phyloP scores from a whole-genome alignment of 805 yeast species.

The Metschnikowia similis region DNA sequence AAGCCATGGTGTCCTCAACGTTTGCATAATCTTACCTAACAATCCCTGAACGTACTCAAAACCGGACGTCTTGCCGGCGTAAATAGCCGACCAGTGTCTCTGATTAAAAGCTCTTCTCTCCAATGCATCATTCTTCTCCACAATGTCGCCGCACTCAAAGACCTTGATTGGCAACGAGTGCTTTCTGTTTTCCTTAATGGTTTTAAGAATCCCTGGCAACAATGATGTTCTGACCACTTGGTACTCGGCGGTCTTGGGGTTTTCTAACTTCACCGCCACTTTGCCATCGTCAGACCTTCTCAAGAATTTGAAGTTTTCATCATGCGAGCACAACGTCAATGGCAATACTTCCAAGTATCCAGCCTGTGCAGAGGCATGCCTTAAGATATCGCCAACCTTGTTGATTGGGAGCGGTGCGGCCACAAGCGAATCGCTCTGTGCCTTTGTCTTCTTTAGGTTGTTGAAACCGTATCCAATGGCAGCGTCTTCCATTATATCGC shows the following conservation, averaged over 20 bases:
- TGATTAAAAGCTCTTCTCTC: slow-evolving; percentile 91
- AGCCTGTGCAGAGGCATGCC: slow-evolving; percentile 87
- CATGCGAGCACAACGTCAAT: slow-evolving; percentile 90
- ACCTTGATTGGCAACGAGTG: slow-evolving; percentile 93
- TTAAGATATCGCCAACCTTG: slow-evolving; percentile 83
- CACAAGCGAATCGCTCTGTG: slow-evolving; percentile 72
- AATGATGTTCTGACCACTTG: slow-evolving; percentile 96
- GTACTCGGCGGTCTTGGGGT: slow-evolving; percentile 95
- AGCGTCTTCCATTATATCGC: slow-evolving; percentile 98
- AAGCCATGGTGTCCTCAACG: slow-evolving; percentile 85
- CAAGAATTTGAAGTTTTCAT: slow-evolving; percentile 89
- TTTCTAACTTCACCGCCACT: slow-evolving; percentile 84
- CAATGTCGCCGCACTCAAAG: slow-evolving; percentile 94
- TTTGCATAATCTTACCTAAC: slow-evolving; percentile 92
- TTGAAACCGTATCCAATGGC: slow-evolving; percentile 95
- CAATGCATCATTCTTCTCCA: slow-evolving; percentile 67
- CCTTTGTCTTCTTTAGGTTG: slow-evolving; percentile 73
- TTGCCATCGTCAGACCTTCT: slow-evolving; percentile 68
- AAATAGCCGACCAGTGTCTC: slow-evolving; percentile 92
- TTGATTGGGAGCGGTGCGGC: slow-evolving; percentile 89
- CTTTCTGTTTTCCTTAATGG: slow-evolving; percentile 92
- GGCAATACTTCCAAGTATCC: slow-evolving; percentile 97
- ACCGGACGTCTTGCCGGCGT: slow-evolving; percentile 92
- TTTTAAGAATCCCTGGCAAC: slow-evolving; percentile 91
- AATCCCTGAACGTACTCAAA: slow-evolving; percentile 94